Conservation (phyloP, 2,329 filamentous ascomycete species). For the Phialemonium atrogriseum region DNA sequence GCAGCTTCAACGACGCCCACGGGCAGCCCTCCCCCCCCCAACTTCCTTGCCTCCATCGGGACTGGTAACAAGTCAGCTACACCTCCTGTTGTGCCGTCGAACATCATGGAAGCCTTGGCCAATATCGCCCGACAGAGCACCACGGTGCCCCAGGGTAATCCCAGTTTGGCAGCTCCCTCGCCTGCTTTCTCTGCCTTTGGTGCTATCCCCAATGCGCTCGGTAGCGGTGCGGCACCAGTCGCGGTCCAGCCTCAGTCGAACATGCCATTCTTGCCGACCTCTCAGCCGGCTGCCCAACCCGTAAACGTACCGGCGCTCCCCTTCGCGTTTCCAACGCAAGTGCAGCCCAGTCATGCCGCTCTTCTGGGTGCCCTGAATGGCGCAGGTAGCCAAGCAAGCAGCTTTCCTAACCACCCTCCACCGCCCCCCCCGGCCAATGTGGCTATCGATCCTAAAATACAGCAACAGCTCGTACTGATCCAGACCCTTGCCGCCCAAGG, state of each 20-base stretch:
- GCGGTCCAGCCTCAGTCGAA: conserved; percentile 12
- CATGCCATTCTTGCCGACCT: conserved; percentile 22
- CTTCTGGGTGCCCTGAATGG: conserved; percentile 14
- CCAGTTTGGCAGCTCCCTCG: conserved; percentile 31
- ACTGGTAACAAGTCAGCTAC: conserved; percentile 19
- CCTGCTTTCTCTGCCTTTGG: conserved; percentile 22
- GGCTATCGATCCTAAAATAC: conserved; percentile 43
- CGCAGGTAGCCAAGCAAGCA: conserved; percentile 28
- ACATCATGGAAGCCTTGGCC: conserved; percentile 70
- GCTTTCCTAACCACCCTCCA: conserved; percentile 18
- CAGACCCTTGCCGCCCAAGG: conserved; percentile 69
- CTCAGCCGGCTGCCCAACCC: conserved; percentile 41
- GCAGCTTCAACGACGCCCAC: conserved; percentile 65
- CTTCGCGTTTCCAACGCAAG: conserved; percentile 22
- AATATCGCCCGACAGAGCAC: conserved; percentile 72
- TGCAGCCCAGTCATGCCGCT: conserved; percentile 20
- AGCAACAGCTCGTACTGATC: conserved; percentile 66
- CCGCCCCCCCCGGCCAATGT: conserved; percentile 20
- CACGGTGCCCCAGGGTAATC: conserved; percentile 33
- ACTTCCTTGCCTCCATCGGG: conserved; percentile 29
- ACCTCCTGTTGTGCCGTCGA: conserved; percentile 36
- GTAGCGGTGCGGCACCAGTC: conserved; percentile 17
- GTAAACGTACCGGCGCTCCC: conserved; percentile 44
- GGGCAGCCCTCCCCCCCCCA: conserved; percentile 49
- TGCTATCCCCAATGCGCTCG: conserved; percentile 12